A percentile compares a stretch with the other conserved stretches of the same genome.
These are phyloP conservation scores for Tricholoma flavovirens DNA, from an alignment of 768 basidiomycete genomes.

Conservation along the genomic window DNA sequence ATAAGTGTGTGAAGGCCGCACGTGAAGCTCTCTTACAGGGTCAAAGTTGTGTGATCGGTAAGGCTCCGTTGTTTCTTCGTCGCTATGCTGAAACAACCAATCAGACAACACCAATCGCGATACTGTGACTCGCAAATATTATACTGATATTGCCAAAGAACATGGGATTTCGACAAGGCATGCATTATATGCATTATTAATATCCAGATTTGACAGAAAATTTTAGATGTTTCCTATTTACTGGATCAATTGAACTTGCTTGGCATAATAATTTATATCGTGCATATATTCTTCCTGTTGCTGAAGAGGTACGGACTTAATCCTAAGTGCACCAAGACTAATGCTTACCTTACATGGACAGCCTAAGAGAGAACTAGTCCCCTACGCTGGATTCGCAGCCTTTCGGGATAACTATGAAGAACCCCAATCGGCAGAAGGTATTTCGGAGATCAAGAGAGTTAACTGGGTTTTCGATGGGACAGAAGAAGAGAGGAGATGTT, in stretches of 20 bases:
- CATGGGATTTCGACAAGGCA: constrained; percentile 53
- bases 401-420: constrained; percentile 62
- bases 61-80: constrained; percentile 12
- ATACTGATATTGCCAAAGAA: constrained; percentile 61
- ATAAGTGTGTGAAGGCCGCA: constrained; percentile 67
- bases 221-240: constrained; percentile 67
- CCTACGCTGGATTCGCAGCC: constrained; percentile 51
- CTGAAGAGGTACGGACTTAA: constrained; percentile 32
- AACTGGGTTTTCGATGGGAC: constrained; percentile 78
- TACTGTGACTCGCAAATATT: constrained; percentile 57
- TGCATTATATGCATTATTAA: not conserved
- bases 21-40: constrained; percentile 47
- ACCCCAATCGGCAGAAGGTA: constrained; percentile 66
- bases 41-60: constrained; percentile 75
- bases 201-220: not conserved
- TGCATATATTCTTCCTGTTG: constrained; percentile 53
- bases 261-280: constrained; percentile 95
- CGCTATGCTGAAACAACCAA: not conserved
- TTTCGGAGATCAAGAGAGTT: constrained; percentile 67
- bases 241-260: constrained; percentile 72
- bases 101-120: constrained; percentile 93
- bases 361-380: constrained; percentile 48
- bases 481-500: constrained; percentile 61
- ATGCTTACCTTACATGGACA: constrained; percentile 15
- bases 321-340: not conserved